A percentile compares a stretch with the other conserved stretches of the same genome.
Evolutionary conservation across 768 basidiomycete genomes (phyloP).

Genomic region (Exsudoporus frostii): DNA sequence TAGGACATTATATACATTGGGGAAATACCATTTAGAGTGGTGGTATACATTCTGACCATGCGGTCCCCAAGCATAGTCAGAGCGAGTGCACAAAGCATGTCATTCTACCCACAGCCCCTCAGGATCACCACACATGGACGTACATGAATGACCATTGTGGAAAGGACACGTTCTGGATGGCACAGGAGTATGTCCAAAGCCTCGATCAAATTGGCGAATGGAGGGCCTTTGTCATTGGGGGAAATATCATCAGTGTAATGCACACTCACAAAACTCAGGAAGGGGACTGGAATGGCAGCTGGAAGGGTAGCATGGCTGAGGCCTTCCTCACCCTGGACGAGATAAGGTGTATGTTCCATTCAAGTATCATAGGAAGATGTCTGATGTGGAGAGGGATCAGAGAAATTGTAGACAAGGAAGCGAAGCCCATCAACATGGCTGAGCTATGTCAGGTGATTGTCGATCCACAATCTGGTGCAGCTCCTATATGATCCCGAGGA

Average conservation of each 20-base stretch:
- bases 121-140: neutral
- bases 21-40: too few species aligned
- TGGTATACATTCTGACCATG: too few species aligned
- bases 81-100: neutral
- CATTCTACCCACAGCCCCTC: neutral
- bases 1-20: too few species aligned
- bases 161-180: neutral
- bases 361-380: too few species aligned
- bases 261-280: neutral
- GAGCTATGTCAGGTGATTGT: too few species aligned
- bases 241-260: neutral
- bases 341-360: too few species aligned
- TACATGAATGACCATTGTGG: neutral
- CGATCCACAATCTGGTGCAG: too few species aligned
- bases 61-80: neutral
- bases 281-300: too few species aligned
- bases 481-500: neutral
- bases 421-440: too few species aligned
- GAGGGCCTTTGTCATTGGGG: neutral
- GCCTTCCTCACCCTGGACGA: neutral
- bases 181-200: too few species aligned
- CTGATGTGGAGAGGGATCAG: too few species aligned
- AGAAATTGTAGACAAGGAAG: too few species aligned
- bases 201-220: neutral
- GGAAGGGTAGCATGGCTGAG: accelerated